These are phyloP conservation scores for Pythium inflatum DNA, from an alignment of 352 stramenopile species.

Conservation along the genomic window DNA sequence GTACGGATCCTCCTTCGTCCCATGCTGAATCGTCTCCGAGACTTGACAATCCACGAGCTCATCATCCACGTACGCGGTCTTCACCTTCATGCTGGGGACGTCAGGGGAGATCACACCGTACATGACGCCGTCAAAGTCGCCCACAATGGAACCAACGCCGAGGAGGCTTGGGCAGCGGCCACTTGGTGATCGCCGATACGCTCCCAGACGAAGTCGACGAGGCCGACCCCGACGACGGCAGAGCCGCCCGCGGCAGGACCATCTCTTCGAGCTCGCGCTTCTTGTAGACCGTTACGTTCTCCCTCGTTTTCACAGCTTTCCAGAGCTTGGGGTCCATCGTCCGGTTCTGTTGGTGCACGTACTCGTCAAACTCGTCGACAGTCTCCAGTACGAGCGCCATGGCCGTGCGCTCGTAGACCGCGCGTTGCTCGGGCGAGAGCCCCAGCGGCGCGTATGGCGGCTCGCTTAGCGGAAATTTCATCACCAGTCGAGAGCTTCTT, in stretches of 20 bases:
- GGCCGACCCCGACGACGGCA: no score
- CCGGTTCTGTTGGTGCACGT: constrained; percentile 35
- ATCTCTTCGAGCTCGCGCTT: constrained; percentile 30
- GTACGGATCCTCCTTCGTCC: constrained; percentile 34
- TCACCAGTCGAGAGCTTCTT: not conserved
- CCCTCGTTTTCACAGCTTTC: constrained; percentile 45
- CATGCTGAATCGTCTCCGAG: constrained; percentile 44
- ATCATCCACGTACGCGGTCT: constrained; percentile 55
- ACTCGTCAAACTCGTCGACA: constrained; percentile 46
- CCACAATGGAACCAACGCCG: constrained; percentile 29
- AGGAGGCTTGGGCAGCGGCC: constrained; percentile 22
- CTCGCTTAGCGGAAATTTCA: constrained; percentile 29
- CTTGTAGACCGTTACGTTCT: constrained; percentile 44
- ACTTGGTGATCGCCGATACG: constrained; percentile 27
- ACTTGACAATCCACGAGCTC: constrained; percentile 49
- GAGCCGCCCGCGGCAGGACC: no score
- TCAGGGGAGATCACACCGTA: constrained; percentile 54
- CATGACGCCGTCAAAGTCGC: constrained; percentile 36
- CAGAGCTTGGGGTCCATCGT: constrained; percentile 42
- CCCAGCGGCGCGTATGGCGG: constrained; percentile 39
- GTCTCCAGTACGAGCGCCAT: constrained; percentile 39
- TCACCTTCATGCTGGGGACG: constrained; percentile 49
- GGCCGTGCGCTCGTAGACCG: constrained; percentile 48
- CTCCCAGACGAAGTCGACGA: constrained; percentile 18
- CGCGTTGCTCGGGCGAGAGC: constrained; percentile 43